Percentiles rank a stretch among this genome's conserved stretches.
Conservation (phyloP, 176 grass and related monocot genomes). For the Hyparrhenia diplandra region DNA sequence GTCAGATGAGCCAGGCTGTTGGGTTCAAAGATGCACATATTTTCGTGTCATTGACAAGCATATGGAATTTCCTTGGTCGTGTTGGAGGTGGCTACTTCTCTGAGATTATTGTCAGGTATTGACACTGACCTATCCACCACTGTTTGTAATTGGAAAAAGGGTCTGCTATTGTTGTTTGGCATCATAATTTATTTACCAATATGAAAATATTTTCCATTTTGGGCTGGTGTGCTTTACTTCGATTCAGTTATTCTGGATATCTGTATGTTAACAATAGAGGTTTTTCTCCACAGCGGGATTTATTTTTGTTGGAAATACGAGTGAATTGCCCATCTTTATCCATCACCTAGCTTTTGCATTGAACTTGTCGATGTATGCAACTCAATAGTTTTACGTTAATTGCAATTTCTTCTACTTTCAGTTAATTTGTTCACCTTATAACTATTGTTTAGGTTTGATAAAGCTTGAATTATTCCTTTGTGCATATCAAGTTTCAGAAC, state of each 20-base stretch:
- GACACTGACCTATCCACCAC: neutral
- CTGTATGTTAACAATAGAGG: neutral
- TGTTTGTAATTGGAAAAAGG: neutral
- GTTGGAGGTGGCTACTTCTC: slow-evolving; percentile 92
- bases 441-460: too few species aligned
- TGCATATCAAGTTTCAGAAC: too few species aligned
- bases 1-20: slow-evolving; percentile 91
- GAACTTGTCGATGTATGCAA: too few species aligned
- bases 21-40: slow-evolving; percentile 61
- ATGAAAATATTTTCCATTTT: neutral
- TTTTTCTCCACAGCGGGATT: neutral
- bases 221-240: neutral
- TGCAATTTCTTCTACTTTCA: too few species aligned
- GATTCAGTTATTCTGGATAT: neutral
- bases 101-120: slow-evolving; percentile 85
- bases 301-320: too few species aligned
- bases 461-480: too few species aligned
- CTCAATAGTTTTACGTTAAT: too few species aligned
- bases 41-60: slow-evolving; percentile 86
- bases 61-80: slow-evolving; percentile 95
- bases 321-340: too few species aligned
- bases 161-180: neutral
- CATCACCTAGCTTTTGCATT: too few species aligned
- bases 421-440: too few species aligned
- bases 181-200: neutral